These are phyloP conservation scores for Aspergillus latus DNA, from an alignment of 2,329 filamentous ascomycete species.

Conservation along the genomic window DNA sequence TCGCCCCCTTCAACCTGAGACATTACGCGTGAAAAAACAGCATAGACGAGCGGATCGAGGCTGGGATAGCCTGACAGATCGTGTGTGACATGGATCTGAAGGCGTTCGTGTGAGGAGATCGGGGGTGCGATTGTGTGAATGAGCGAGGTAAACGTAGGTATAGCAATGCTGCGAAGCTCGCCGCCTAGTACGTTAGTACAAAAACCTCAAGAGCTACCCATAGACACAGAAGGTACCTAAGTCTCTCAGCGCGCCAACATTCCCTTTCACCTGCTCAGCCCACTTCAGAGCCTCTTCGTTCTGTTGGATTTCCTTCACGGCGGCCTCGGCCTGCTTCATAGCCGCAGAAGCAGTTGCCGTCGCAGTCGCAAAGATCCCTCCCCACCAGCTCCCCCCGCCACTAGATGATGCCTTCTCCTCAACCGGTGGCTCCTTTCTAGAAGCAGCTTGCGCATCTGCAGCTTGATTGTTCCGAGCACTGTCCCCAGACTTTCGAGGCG, in stretches of 20 bases:
- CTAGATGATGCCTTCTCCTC: constrained; percentile 44
- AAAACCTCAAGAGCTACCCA: neutral
- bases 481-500: constrained; percentile 71
- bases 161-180: constrained; percentile 78
- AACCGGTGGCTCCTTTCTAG: constrained; percentile 29
- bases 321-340: constrained; percentile 86
- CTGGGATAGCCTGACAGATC: constrained; percentile 93
- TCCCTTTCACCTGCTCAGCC: constrained; percentile 90
- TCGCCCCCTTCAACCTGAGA: constrained; percentile 98
- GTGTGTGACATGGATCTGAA: constrained; percentile 96
- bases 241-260: constrained; percentile 74
- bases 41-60: constrained; percentile 87
- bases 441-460: constrained; percentile 45
- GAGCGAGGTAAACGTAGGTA: constrained; percentile 93
- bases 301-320: constrained; percentile 91
- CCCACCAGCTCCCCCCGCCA: constrained; percentile 85
- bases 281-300: constrained; percentile 96
- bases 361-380: constrained; percentile 78
- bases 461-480: constrained; percentile 71
- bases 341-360: constrained; percentile 69
- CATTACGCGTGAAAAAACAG: constrained; percentile 93
- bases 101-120: constrained; percentile 93
- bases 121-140: constrained; percentile 93
- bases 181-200: constrained; percentile 60
- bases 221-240: constrained; percentile 58